Conservation (phyloP, 2,329 filamentous ascomycete genomes). For the Cordyceps cateniannulata region DNA sequence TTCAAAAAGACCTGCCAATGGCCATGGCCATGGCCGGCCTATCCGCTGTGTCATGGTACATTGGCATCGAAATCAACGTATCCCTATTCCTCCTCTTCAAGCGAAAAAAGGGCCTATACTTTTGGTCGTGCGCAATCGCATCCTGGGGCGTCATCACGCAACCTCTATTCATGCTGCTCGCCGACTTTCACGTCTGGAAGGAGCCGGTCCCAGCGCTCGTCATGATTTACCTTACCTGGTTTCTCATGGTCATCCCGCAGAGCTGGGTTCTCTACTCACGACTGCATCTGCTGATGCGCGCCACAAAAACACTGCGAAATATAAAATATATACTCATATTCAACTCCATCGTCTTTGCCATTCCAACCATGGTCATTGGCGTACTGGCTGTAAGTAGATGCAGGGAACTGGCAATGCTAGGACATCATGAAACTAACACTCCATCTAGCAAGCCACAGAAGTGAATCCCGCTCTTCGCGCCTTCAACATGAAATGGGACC, state of each 20-base stretch:
- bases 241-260: slow-evolving; percentile 50
- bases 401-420: neutral
- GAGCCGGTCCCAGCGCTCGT: slow-evolving; percentile 12
- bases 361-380: slow-evolving; percentile 46
- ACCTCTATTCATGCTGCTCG: slow-evolving; percentile 37
- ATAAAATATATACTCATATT: slow-evolving; percentile 50
- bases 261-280: slow-evolving; percentile 54
- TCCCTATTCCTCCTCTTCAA: slow-evolving; percentile 25
- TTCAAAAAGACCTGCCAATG: slow-evolving; percentile 18
- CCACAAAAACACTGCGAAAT: slow-evolving; percentile 37
- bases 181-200: slow-evolving; percentile 20
- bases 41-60: slow-evolving; percentile 27
- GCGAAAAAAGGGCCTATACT: slow-evolving; percentile 23
- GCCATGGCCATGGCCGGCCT: slow-evolving; percentile 31
- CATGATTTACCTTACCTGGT: slow-evolving; percentile 19
- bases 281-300: slow-evolving; percentile 50
- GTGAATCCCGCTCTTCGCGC: slow-evolving; percentile 17
- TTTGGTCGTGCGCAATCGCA: slow-evolving; percentile 26
- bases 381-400: slow-evolving; percentile 37
- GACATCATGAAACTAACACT: neutral
- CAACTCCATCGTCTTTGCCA: slow-evolving; percentile 44
- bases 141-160: slow-evolving; percentile 26
- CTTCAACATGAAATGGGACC: slow-evolving; percentile 38
- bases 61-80: slow-evolving; percentile 23
- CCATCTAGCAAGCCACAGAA: slow-evolving; percentile 21